phyloP scores from a whole-genome alignment of 140 eudicot species.

The Anethum foeniculum region DNA sequence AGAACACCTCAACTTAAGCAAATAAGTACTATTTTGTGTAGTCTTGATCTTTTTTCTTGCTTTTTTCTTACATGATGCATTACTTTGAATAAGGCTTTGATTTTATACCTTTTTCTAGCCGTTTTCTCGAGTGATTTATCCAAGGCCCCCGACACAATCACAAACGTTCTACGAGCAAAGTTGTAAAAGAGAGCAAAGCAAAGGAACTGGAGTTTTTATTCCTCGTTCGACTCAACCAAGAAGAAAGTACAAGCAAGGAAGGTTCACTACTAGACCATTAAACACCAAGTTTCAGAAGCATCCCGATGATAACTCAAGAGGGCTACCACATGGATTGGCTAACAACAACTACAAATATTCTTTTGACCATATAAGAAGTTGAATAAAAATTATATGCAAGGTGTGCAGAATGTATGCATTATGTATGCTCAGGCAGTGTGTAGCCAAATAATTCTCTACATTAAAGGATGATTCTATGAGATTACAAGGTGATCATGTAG shows the following conservation, averaged over 20 bases:
- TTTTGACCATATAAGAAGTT: constrained; percentile 35
- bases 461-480: constrained; percentile 4
- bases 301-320: constrained; percentile 33
- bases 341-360: constrained; percentile 33
- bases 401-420: neutral
- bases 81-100: neutral
- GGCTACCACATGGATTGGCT: constrained; percentile 22
- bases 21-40: neutral
- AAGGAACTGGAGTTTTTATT: constrained; percentile 89
- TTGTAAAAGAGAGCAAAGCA: constrained; percentile 47
- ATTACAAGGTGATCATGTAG: constrained; percentile 6
- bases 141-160: constrained; percentile 26
- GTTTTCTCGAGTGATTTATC: constrained; percentile 45
- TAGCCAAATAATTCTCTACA: constrained; percentile 21
- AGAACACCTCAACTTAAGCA: neutral
- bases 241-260: constrained; percentile 53
- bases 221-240: constrained; percentile 56
- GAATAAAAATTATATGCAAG: neutral
- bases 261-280: constrained; percentile 22
- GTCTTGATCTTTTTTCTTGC: neutral
- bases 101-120: constrained; percentile 23
- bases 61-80: neutral
- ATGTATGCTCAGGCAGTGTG: neutral
- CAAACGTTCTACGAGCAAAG: constrained; percentile 28
- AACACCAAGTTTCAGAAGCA: constrained; percentile 41